A percentile compares a stretch with the other conserved stretches of the same genome.
Conservation (phyloP, 352 stramenopile genomes). For the Globisporangium viniferum region DNA sequence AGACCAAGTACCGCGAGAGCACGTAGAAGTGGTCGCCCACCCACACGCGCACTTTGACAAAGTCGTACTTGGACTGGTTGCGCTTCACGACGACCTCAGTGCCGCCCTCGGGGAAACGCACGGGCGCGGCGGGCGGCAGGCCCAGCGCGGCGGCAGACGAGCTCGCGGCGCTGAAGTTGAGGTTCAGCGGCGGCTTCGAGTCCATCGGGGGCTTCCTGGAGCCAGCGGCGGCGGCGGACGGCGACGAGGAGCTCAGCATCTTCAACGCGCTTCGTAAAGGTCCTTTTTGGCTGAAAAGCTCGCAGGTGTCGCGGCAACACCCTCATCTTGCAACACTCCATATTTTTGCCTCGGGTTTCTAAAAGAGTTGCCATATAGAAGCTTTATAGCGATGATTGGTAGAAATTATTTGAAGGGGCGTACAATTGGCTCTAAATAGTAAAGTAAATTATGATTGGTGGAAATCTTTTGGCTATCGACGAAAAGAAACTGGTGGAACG, state of each 20-base stretch:
- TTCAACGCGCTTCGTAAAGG: constrained; percentile 7
- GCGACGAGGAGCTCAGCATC: constrained; percentile 8
- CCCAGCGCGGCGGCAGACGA: background rate
- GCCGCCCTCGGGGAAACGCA: constrained; percentile 15
- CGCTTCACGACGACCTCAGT: constrained; percentile 60
- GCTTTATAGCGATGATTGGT: background rate
- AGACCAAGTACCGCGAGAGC: constrained; percentile 83
- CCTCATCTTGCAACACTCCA: background rate
- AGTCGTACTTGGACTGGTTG: constrained; percentile 90
- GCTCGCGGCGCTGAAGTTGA: constrained; percentile 2
- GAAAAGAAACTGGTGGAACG: constrained; percentile 1
- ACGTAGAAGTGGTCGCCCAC: constrained; percentile 89
- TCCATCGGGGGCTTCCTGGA: constrained; percentile 3
- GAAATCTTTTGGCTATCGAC: background rate
- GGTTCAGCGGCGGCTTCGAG: constrained; percentile 3
- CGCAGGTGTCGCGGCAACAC: background rate
- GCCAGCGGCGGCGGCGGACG: background rate
- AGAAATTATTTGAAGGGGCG: background rate
- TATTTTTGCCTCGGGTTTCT: no score
- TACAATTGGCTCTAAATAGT: background rate
- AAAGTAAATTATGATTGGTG: background rate
- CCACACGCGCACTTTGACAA: constrained; percentile 89
- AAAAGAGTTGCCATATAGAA: background rate
- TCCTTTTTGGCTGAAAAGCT: background rate
- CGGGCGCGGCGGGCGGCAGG: constrained; percentile 9